phyloP scores from a whole-genome alignment of 768 basidiomycete species.

The Pleurotus giganteus region DNA sequence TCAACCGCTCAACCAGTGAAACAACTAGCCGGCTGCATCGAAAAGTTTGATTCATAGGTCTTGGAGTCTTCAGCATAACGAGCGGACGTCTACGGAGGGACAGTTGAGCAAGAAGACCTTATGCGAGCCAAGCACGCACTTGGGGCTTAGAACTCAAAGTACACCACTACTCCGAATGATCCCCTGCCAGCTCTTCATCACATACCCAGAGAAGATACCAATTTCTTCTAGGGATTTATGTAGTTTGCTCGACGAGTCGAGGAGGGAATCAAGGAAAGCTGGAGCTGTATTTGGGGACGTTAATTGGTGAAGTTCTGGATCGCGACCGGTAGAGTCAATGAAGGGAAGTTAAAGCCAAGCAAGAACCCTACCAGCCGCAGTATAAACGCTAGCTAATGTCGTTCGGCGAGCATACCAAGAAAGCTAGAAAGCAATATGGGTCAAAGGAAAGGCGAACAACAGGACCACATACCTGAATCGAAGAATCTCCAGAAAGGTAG shows the following conservation, averaged over 20 bases:
- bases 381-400: slow-evolving; percentile 65
- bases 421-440: slow-evolving; percentile 36
- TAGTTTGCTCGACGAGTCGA: slow-evolving; percentile 45
- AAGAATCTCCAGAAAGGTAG: slow-evolving; percentile 48
- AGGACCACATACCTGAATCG: slow-evolving; percentile 49
- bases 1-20: too few species aligned
- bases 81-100: too few species aligned
- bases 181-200: slow-evolving; percentile 68
- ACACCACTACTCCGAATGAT: slow-evolving; percentile 70
- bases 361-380: slow-evolving; percentile 55
- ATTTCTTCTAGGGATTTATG: slow-evolving; percentile 51
- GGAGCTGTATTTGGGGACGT: slow-evolving; percentile 67
- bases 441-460: background rate
- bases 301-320: slow-evolving; percentile 76
- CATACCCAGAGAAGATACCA: slow-evolving; percentile 54
- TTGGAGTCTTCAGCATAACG: too few species aligned
- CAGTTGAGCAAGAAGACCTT: too few species aligned
- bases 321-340: background rate
- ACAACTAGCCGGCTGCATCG: too few species aligned
- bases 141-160: slow-evolving; percentile 22
- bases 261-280: slow-evolving; percentile 63
- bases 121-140: too few species aligned
- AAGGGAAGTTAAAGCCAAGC: background rate
- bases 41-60: too few species aligned
- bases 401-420: slow-evolving; percentile 73